phyloP scores from a whole-genome alignment of 225 moss, liverwort and hornwort species.

The Marchantia paleacea region DNA sequence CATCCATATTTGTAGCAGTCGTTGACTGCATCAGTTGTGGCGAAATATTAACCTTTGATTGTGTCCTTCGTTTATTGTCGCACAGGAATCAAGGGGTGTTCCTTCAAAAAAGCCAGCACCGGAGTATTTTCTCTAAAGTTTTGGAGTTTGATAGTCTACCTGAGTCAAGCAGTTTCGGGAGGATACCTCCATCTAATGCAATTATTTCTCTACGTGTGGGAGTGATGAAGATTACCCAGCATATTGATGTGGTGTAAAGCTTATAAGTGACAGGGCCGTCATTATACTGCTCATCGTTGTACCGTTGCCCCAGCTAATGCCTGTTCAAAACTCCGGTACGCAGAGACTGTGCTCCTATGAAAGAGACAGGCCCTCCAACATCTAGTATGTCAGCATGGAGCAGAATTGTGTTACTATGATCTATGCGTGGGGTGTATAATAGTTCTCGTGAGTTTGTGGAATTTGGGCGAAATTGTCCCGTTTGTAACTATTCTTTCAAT shows the following conservation, averaged over 20 bases:
- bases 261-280: conserved; percentile 9
- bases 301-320: not conserved
- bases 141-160: conserved; percentile 11
- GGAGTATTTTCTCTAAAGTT: conserved; percentile 84
- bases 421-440: conserved; percentile 40
- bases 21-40: not conserved
- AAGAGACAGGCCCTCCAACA: conserved; percentile 14
- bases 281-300: conserved; percentile 11
- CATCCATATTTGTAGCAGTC: not conserved
- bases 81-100: conserved; percentile 93
- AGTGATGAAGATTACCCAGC: not conserved
- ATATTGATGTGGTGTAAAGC: not conserved
- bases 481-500: conserved; percentile 32
- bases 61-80: not conserved
- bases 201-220: conserved; percentile 13
- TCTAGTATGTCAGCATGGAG: conserved; percentile 25
- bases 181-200: conserved; percentile 6
- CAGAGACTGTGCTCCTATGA: conserved; percentile 1
- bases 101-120: conserved; percentile 97
- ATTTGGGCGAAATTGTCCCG: conserved; percentile 30
- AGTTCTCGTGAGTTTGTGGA: conserved; percentile 29
- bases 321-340: not conserved
- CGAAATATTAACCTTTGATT: not conserved
- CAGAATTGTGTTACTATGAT: conserved; percentile 26
- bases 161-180: conserved; percentile 13